These are phyloP conservation scores for Halophytophthora batemanensis DNA, from an alignment of 352 stramenopile species.

Conservation along the genomic window DNA sequence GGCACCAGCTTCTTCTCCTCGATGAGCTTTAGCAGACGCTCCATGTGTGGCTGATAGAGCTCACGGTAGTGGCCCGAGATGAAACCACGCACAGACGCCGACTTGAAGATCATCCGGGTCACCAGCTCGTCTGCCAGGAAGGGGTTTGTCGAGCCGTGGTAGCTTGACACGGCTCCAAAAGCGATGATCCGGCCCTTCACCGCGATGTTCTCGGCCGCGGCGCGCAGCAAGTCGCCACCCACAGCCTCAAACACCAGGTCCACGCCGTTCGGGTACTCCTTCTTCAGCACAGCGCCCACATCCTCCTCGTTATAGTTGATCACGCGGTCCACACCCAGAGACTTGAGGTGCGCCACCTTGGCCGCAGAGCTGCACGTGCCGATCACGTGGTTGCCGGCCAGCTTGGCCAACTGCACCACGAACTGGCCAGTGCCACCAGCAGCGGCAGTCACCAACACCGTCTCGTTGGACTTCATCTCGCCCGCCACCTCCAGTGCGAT, in stretches of 20 bases:
- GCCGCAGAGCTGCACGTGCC: slow-evolving; percentile 64
- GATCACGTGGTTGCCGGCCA: slow-evolving; percentile 64
- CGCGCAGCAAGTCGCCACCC: slow-evolving; percentile 38
- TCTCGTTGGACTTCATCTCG: slow-evolving; percentile 40
- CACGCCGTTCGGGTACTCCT: slow-evolving; percentile 43
- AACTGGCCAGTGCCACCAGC: slow-evolving; percentile 67
- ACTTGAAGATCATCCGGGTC: slow-evolving; percentile 43
- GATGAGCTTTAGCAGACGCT: no score
- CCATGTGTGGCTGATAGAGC: no score
- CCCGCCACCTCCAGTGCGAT: slow-evolving; percentile 39
- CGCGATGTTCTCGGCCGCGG: slow-evolving; percentile 33
- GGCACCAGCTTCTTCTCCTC: no score
- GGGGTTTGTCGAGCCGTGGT: slow-evolving; percentile 51
- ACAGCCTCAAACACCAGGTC: slow-evolving; percentile 49
- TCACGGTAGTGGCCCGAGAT: slow-evolving; percentile 39
- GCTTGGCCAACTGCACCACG: slow-evolving; percentile 68
- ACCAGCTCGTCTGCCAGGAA: no score
- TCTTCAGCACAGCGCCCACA: slow-evolving; percentile 38
- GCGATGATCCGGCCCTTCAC: slow-evolving; percentile 37
- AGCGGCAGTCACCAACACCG: slow-evolving; percentile 37
- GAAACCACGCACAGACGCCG: slow-evolving; percentile 42
- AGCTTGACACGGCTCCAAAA: slow-evolving; percentile 39
- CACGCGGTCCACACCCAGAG: slow-evolving; percentile 51
- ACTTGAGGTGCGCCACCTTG: slow-evolving; percentile 70
- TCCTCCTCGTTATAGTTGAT: slow-evolving; percentile 78